These are phyloP conservation scores for Brassica balearica DNA, from an alignment of 441 rosid species.

Conservation along the genomic window DNA sequence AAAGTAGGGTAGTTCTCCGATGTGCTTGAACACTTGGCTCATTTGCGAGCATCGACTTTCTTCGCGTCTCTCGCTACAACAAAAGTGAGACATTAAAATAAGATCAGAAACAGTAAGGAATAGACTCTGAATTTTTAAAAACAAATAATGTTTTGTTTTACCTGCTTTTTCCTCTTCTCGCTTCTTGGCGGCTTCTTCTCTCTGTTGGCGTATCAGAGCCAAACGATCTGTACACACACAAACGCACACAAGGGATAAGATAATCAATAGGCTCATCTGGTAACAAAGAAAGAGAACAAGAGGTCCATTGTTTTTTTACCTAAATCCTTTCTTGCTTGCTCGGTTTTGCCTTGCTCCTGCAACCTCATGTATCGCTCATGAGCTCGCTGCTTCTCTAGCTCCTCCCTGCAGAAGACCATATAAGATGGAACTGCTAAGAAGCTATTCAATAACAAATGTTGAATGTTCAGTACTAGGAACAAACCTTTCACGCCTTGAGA, in stretches of 20 bases:
- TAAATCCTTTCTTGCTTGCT: conserved; percentile 85
- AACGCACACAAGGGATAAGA: background rate
- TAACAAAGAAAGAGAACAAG: background rate
- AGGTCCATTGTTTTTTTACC: conserved; percentile 50
- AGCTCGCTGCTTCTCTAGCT: conserved; percentile 90
- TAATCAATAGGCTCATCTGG: background rate
- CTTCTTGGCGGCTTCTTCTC: conserved; percentile 91
- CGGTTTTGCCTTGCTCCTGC: conserved; percentile 98
- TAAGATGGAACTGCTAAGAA: conserved; percentile 10
- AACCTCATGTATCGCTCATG: conserved; percentile 95
- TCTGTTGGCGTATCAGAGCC: conserved; percentile 84
- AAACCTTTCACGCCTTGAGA: conserved; percentile 98
- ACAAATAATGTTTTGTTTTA: conserved; percentile 20
- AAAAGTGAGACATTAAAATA: background rate
- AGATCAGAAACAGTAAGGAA: conserved; percentile 13
- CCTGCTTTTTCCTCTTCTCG: conserved; percentile 97
- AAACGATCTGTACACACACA: conserved; percentile 67
- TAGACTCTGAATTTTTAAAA: background rate
- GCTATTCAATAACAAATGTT: background rate
- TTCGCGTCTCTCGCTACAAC: conserved; percentile 80
- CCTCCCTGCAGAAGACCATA: conserved; percentile 63
- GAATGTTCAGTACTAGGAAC: conserved; percentile 27
- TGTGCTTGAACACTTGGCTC: conserved; percentile 44
- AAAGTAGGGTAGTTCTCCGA: background rate
- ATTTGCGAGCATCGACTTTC: conserved; percentile 82